phyloP scores from a whole-genome alignment of 768 basidiomycete species.

The Sistotremastrum niveocremeum region DNA sequence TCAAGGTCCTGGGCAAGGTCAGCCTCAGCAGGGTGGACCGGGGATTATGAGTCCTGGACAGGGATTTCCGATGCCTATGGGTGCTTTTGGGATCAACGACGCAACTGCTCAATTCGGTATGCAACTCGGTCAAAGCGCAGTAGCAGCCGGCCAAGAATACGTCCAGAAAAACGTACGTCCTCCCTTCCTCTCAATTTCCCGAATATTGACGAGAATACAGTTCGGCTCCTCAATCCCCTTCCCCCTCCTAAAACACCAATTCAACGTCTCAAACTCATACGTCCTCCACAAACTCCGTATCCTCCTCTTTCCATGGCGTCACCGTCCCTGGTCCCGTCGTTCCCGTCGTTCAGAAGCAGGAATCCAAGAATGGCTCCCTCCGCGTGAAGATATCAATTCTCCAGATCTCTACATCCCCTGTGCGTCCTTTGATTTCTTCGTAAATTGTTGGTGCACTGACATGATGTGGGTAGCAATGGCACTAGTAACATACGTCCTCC shows the following conservation, averaged over 20 bases:
- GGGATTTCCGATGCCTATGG: slow-evolving; percentile 33
- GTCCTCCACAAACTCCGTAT: slow-evolving; percentile 81
- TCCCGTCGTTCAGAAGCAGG: slow-evolving; percentile 49
- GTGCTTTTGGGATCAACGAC: slow-evolving; percentile 79
- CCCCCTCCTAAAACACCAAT: slow-evolving; percentile 72
- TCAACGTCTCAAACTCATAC: slow-evolving; percentile 94
- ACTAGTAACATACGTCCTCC: slow-evolving; percentile 86
- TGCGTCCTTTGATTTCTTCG: slow-evolving; percentile 18
- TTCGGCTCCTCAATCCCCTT: slow-evolving; percentile 71
- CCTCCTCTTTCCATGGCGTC: slow-evolving; percentile 91
- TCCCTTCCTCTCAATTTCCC: neutral
- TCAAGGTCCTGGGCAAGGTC: slow-evolving; percentile 15
- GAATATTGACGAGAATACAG: slow-evolving; percentile 26
- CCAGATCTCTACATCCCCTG: slow-evolving; percentile 96
- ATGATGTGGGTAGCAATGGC: slow-evolving; percentile 60
- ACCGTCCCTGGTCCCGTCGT: slow-evolving; percentile 74
- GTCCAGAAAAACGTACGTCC: slow-evolving; percentile 79
- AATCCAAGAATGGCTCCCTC: slow-evolving; percentile 71
- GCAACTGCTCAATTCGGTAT: slow-evolving; percentile 93
- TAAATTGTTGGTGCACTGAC: slow-evolving; percentile 1
- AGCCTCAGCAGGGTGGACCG: slow-evolving; percentile 23
- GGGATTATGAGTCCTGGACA: slow-evolving; percentile 20
- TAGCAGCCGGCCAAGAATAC: slow-evolving; percentile 90
- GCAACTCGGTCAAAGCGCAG: slow-evolving; percentile 85
- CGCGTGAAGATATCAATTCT: slow-evolving; percentile 88